Evolutionary conservation across 2,329 filamentous ascomycete genomes (phyloP).

Genomic region (Diaporthe sp.): DNA sequence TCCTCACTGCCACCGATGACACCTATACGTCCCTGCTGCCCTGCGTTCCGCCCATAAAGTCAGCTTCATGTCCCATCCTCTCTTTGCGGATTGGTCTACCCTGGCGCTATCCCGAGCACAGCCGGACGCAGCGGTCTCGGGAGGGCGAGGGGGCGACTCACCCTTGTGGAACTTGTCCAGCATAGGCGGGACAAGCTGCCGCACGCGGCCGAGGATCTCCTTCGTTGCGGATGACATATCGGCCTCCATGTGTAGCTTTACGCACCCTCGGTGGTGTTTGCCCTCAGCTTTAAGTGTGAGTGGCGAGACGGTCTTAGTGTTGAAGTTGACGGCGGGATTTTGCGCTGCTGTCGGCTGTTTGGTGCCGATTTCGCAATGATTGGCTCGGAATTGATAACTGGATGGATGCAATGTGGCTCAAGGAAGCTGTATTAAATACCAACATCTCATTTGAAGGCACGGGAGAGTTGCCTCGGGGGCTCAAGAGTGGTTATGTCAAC

Average conservation of each 20-base stretch:
- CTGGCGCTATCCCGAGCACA: slow-evolving; percentile 1
- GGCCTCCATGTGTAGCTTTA: slow-evolving; percentile 42
- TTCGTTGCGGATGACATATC: slow-evolving; percentile 79
- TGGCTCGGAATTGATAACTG: background rate
- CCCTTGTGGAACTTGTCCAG: slow-evolving; percentile 97
- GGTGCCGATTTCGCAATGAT: background rate
- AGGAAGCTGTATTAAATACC: background rate
- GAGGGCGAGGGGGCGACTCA: slow-evolving; percentile 52
- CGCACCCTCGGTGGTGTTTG: too few relatives aligned
- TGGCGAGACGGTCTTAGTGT: background rate
- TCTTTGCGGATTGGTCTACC: background rate
- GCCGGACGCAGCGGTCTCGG: background rate
- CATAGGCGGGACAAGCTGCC: slow-evolving; percentile 94
- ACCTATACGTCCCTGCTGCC: slow-evolving; percentile 90
- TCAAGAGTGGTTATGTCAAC: slow-evolving; percentile 33
- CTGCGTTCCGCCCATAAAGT: slow-evolving; percentile 59
- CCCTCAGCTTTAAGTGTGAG: background rate
- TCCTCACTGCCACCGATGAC: slow-evolving; percentile 97
- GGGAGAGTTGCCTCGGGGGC: too few relatives aligned
- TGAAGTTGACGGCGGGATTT: background rate
- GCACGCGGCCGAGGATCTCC: slow-evolving; percentile 83
- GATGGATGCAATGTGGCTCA: background rate
- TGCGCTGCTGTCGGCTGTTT: background rate
- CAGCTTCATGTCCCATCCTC: slow-evolving; percentile 8
- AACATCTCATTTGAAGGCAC: background rate